Percentiles rank a stretch among this genome's conserved stretches.
Evolutionary conservation across 768 basidiomycete species (phyloP).

Genomic region (Clitopilus hobsonii): DNA sequence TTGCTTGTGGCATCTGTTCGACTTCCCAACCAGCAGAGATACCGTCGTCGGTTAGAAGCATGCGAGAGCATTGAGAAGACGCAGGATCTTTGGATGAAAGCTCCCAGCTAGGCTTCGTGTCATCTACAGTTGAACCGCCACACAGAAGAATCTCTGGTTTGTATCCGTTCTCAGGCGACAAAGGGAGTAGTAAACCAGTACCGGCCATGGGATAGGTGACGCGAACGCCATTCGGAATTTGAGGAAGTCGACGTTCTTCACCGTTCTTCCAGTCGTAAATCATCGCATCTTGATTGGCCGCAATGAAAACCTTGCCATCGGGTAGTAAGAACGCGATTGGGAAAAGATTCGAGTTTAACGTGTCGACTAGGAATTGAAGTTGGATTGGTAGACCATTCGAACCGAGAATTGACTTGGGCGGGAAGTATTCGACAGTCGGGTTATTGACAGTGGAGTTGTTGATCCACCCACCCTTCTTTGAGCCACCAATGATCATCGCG

Average conservation of each 20-base stretch:
- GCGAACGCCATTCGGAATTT: conserved; percentile 71
- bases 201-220: conserved; percentile 84
- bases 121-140: conserved; percentile 68
- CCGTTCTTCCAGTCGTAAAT: conserved; percentile 74
- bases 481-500: conserved; percentile 79
- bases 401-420: conserved; percentile 68
- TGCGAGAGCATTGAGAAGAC: conserved; percentile 67
- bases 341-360: conserved; percentile 80
- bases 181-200: conserved; percentile 67
- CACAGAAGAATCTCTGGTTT: conserved; percentile 70
- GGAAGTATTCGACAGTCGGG: conserved; percentile 78
- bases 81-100: conserved; percentile 73
- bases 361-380: conserved; percentile 61
- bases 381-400: conserved; percentile 63
- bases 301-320: conserved; percentile 67
- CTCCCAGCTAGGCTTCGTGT: conserved; percentile 50
- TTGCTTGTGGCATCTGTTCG: conserved; percentile 69
- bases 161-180: conserved; percentile 58
- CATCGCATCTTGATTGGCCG: conserved; percentile 75
- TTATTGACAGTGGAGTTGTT: conserved; percentile 80
- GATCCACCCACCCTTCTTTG: conserved; percentile 81
- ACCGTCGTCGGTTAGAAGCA: conserved; percentile 59
- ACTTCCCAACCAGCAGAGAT: conserved; percentile 69
- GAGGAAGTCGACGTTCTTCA: conserved; percentile 56
- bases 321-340: conserved; percentile 73